These are phyloP conservation scores for Lasiosphaeria hispida DNA, from an alignment of 495 filamentous ascomycete genomes.

Conservation along the genomic window DNA sequence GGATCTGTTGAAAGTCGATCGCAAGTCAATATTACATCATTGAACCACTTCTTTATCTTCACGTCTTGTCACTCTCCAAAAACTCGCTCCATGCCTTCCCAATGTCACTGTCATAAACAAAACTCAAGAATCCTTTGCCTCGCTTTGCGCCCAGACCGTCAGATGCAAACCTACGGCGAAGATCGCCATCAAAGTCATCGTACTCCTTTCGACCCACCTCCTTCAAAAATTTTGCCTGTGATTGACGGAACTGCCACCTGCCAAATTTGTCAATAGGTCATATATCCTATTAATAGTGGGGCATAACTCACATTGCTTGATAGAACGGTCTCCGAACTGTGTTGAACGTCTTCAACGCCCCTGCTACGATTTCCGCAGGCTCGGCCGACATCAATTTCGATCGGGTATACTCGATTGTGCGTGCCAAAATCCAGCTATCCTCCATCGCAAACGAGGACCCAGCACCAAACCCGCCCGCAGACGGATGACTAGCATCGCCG, in stretches of 20 bases:
- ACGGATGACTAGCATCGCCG: slow-evolving; percentile 50
- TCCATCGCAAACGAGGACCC: slow-evolving; percentile 53
- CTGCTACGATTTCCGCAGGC: slow-evolving; percentile 17
- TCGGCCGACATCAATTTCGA: not conserved
- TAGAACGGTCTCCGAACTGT: slow-evolving; percentile 47
- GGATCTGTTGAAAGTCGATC: too few relatives aligned
- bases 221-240: slow-evolving; percentile 1
- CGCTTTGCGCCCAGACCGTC: slow-evolving; percentile 9
- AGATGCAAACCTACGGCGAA: slow-evolving; percentile 1
- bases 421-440: slow-evolving; percentile 49
- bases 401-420: slow-evolving; percentile 35
- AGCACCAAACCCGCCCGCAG: slow-evolving; percentile 48
- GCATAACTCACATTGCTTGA: slow-evolving; percentile 27
- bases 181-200: slow-evolving; percentile 5
- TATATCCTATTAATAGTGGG: not conserved
- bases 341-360: slow-evolving; percentile 44
- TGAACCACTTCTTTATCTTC: too few relatives aligned
- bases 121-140: slow-evolving; percentile 6
- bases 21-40: too few relatives aligned
- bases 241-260: slow-evolving; percentile 7
- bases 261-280: not conserved
- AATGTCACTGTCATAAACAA: slow-evolving; percentile 4
- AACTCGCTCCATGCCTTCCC: slow-evolving; percentile 10
- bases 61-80: slow-evolving; percentile 3
- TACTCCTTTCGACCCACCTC: slow-evolving; percentile 8